Evolutionary conservation across 495 filamentous ascomycete genomes (phyloP).

Genomic region (Hypoxylon subgilvum): DNA sequence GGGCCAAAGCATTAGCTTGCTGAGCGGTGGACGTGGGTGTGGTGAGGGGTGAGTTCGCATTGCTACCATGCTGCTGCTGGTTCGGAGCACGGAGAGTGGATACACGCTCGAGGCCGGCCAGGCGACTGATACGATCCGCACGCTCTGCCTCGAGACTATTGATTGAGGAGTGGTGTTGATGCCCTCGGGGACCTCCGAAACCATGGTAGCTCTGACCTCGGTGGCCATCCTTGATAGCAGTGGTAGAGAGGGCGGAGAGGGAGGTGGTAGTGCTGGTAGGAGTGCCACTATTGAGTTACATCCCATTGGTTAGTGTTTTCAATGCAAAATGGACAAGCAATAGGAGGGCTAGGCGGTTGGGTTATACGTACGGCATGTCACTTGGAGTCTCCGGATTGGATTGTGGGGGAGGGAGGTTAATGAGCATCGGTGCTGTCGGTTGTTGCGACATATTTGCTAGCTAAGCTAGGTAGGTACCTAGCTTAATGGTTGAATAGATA

Average conservation of each 20-base stretch:
- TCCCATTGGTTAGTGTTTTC: slow-evolving; percentile 11
- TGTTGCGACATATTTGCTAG: slow-evolving; percentile 47
- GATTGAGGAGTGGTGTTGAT: slow-evolving; percentile 65
- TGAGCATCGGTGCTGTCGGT: slow-evolving; percentile 66
- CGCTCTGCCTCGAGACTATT: slow-evolving; percentile 86
- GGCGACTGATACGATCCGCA: slow-evolving; percentile 88
- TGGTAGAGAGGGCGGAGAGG: slow-evolving; percentile 84
- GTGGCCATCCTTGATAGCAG: slow-evolving; percentile 92
- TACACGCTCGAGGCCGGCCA: slow-evolving; percentile 83
- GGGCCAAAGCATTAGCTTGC: slow-evolving; percentile 48
- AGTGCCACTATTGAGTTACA: slow-evolving; percentile 73
- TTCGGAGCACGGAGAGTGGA: slow-evolving; percentile 65
- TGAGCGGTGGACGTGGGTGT: slow-evolving; percentile 40
- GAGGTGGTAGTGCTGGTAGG: slow-evolving; percentile 87
- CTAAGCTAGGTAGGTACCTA: too few species aligned
- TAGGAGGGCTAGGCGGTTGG: slow-evolving; percentile 19
- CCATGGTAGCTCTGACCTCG: slow-evolving; percentile 68
- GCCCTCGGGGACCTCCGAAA: slow-evolving; percentile 54
- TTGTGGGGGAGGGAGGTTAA: slow-evolving; percentile 83
- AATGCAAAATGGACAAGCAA: slow-evolving; percentile 8
- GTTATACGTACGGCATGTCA: slow-evolving; percentile 86
- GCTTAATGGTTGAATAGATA: not conserved
- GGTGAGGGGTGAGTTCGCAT: slow-evolving; percentile 37
- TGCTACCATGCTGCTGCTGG: slow-evolving; percentile 40
- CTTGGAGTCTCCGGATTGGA: slow-evolving; percentile 88